Base-by-base conservation (phyloP, 768 basidiomycete species). In the Saitozyma podzolica region DNA sequence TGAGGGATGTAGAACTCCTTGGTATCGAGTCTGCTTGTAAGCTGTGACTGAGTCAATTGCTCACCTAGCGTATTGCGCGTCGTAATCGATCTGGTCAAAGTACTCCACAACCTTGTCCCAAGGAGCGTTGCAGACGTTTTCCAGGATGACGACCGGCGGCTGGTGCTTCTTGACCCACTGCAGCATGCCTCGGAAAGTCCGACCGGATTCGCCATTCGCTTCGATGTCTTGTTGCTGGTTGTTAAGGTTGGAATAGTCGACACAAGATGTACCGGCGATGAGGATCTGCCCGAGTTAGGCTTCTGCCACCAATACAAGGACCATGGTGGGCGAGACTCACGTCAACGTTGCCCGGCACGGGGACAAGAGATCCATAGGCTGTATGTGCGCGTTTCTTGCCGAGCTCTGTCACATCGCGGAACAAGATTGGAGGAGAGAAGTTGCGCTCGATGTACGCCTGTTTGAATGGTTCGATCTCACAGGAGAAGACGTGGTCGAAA, bases 401-500 rank as follows among this genome's bases (percentile, higher is more conserved):
- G 17, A 97, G 84, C 73, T 96, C 93, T 60, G 90, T 92, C 16
- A 97, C 93, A 75, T 97, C 94, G 53, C 94, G 86, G 79, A 96
- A 97, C 41, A 97, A 83, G 37, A 95, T 80, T 11, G 93, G 92
- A 20, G 94, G 94, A 47, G 88, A 86, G 76, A 97, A 97, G 78
- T 97, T 97, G 40, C 94, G 85, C 75, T 97, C 94, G 65, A 97
- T 97, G 74, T 97, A 96, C 0, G 93, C 94, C 76, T 94, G 93
- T 80, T 96, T 94, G 84, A 92, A 95, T 4, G 93, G 92, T 75
- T 93, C 93, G 59, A 96, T 95, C 81, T 96, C 92, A 80, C 92
- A 96, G 0, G 92, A 95, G 81, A 96, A 95, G 50, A 94, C 91
- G 79, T 96, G 93, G 77, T 94, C 89, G 56, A 92, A 83, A 29